Conservation (phyloP, 345 rosid genomes). For the Pugionium dolabratum region DNA sequence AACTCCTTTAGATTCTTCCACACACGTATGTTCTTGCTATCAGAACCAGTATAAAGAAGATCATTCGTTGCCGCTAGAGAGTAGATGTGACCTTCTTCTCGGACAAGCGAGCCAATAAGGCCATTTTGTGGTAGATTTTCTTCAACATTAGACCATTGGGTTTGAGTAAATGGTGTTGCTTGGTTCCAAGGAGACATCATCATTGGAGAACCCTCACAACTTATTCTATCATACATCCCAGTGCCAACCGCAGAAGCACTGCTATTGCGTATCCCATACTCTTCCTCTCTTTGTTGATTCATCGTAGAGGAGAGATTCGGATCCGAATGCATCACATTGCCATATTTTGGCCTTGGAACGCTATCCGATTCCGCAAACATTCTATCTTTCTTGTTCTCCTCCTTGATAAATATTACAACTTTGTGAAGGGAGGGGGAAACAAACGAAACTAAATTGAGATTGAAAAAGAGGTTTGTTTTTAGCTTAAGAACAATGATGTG, state of each 20-base stretch:
- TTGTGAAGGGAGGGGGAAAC: neutral
- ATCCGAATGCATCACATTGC: slow-evolving; percentile 41
- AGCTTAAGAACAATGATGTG: slow-evolving; percentile 30
- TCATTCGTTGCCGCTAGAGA: slow-evolving; percentile 83
- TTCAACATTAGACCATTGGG: slow-evolving; percentile 52
- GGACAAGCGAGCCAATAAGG: slow-evolving; percentile 80
- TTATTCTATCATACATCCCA: slow-evolving; percentile 57
- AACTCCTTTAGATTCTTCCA: slow-evolving; percentile 94
- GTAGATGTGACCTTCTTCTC: slow-evolving; percentile 95
- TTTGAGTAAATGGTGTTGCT: slow-evolving; percentile 50
- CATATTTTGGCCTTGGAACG: slow-evolving; percentile 39
- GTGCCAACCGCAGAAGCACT: slow-evolving; percentile 65
- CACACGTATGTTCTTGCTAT: slow-evolving; percentile 94
- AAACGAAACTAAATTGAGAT: slow-evolving; percentile 7
- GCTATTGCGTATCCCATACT: slow-evolving; percentile 58
- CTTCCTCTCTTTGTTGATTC: slow-evolving; percentile 46
- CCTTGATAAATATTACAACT: neutral
- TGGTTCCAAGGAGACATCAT: slow-evolving; percentile 98
- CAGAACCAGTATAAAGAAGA: slow-evolving; percentile 92
- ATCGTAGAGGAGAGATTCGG: slow-evolving; percentile 49
- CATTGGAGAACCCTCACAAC: slow-evolving; percentile 94
- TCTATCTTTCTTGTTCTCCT: slow-evolving; percentile 7
- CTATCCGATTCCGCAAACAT: slow-evolving; percentile 45
- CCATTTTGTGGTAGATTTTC: slow-evolving; percentile 55
- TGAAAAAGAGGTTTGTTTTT: slow-evolving; percentile 23